Evolutionary conservation across 108 stramenopile genomes (phyloP), one percentile per base, ranked within the genome.

Genomic region (Nitzschia sp.): DNA sequence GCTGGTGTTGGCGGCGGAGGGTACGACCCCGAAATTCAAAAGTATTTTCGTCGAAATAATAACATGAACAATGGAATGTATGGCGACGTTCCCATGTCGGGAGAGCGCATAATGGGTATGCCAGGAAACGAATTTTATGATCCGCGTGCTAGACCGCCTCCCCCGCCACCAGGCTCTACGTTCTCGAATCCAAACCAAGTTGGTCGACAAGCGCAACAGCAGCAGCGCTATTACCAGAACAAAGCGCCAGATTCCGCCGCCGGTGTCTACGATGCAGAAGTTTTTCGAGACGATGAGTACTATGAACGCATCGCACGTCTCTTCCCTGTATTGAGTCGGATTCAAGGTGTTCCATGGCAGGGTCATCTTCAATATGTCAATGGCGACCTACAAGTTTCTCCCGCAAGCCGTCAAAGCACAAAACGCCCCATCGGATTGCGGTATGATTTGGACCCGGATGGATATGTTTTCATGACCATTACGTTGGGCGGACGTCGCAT

Each of bases 301-400:
- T 51, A 51, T 51, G 49, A 51, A 19, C 49, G 49, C 5, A 51
- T 51, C 21, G 49, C 11, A 17, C 13, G 21, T 21, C 49, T 51
- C 49, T 51, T 51, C 21, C 49, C 49, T 17, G 49, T 51, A n/a
- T 19, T 51, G 49, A 51, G 49, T 19, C 49, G 49, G 11, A 51
- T 51, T 21, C 49, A 51, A 51, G 49, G 49, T 4, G 21, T 51
- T 19, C 11, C 11, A 4, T 51, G 49, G 49, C 49, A 51, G 49
- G 49, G 49, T 23, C 13, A 23, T 23, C 11, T 51, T 19, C 49
- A 23, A 21, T 51, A 51, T 51, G 11, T 51, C 18, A 19, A 8
- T 4, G 49, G 19, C 13, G 49, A 51, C 21, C n/a, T 51, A 4
- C 38, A 42, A 13, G 6, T 42, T 42, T 8, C 49, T 5, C 17